Evolutionary conservation across 179 eudicot species (phyloP), one percentile per base, ranked within the genome.

Genomic region (Vitellaria paradoxa): DNA sequence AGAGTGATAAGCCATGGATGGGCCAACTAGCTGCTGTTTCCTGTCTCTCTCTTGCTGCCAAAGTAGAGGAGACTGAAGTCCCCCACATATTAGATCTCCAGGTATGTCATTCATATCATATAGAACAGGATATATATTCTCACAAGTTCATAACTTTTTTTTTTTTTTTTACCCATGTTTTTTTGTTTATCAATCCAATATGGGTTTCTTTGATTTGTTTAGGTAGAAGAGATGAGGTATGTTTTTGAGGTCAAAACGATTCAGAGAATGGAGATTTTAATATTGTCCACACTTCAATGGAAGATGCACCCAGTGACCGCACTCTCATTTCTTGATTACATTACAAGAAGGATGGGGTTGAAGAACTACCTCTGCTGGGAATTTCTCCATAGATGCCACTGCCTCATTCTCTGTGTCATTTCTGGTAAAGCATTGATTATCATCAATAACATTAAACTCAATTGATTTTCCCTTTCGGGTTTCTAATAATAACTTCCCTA

Each of bases 21-120:
- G 74, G 74, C 53, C 90, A 89, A 52, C 85, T 89, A 23, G 75
- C 78, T 74, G 81, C 90, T 26, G 87, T 89, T 59, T 78, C 90
- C 67, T 89, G 89, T 57, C 84, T 89, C 21, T 89, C 92, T 49
- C 76, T 89, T 49, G 92, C 92, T 74, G 92, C 92, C 37, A 89
- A 89, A 80, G 83, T 89, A 61, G 92, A 89, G 72, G 92, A 89
- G 60, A 87, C 86, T 59, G 77, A 82, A 9, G 92, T 84, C 2
- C 92, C 90, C 64, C 91, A 91, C 42, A 89, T 92, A 63, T 17
- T 89, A 74, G 94, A 94, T 84, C 88, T 94, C 69, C 98, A 94
- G 86, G 98, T 74, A 74, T 70, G 66, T 68, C 17, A 8, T 5
- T 30, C 37, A 30, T 30, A 30, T 30, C 37, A 30, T 30, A 30